Base-by-base conservation (phyloP, 495 filamentous ascomycete species). In the Penicillium silybi region DNA sequence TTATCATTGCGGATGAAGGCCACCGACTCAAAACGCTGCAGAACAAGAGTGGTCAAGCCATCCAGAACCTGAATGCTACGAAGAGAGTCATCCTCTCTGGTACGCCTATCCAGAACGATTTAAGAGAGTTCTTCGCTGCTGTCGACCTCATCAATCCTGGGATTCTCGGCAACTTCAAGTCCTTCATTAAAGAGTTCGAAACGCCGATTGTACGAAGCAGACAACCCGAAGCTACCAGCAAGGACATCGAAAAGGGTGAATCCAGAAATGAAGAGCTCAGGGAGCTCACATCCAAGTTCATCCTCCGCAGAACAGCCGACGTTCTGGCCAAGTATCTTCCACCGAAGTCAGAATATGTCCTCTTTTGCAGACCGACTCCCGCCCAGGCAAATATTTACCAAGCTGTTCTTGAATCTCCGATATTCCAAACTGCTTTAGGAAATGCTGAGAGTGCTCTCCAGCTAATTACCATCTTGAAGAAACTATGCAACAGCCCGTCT, bases 141-240 rank as follows among this genome's bases (percentile, higher is more conserved):
- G 85, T 90, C 5, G 87, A 92, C 61, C 84, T 91, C 44, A 83
- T 91, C 57, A 92, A 92, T 61, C 86, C 88, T 0, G 86, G 85
- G 3, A 65, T 90, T 18, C 70, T 92, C 9, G 85, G 84, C 23
- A 82, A 75, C 17, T 83, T 85, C 61, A 77, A 82, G 37, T 76
- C 79, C 2, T 92, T 92, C 59, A 83, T 85, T 56, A 80, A 76
- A 35, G 81, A 89, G 41, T 90, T 90, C 50, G 88, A 92, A 61
- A 72, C 58, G 1, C 88, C 87, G 0, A 90, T 92, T 34, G 66
- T 89, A 35, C 83, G 79, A 53, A 86, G 85, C 56, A 71, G 84
- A 56, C 88, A 92, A 60, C 88, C 88, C 13, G 84, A 80, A 41
- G 87, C 85, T 26, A 78, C 78, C 0, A 60, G 65, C 25, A 81